These are phyloP conservation scores for Leishmania amazonensis DNA, from an alignment of 208 protist species.

Conservation along the genomic window DNA sequence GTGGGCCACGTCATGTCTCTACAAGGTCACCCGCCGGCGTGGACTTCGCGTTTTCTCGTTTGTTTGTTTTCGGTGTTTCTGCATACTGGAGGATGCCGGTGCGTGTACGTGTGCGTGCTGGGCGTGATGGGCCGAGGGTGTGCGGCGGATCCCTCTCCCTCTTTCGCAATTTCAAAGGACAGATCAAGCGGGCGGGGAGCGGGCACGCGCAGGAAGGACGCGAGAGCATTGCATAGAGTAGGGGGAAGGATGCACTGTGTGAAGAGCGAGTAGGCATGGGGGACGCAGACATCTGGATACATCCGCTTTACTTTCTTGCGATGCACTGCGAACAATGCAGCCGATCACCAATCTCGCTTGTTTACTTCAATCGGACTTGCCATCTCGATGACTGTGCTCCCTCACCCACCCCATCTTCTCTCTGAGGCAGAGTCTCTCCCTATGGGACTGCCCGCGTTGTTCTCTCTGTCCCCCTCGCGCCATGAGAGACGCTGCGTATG, in stretches of 20 bases:
- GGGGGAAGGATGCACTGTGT: no score
- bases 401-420: neutral
- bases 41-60: neutral
- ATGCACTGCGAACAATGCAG: neutral
- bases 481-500: no score
- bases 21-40: neutral
- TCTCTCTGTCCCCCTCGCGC: no score
- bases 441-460: neutral
- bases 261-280: neutral
- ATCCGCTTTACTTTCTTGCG: neutral
- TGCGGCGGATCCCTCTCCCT: neutral
- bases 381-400: neutral
- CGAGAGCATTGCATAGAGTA: neutral
- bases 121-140: neutral
- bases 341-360: neutral
- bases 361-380: neutral
- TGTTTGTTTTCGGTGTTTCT: neutral
- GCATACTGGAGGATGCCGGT: neutral
- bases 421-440: neutral
- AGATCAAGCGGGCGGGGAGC: neutral
- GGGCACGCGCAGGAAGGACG: neutral
- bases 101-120: neutral
- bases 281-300: neutral
- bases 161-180: neutral
- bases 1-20: neutral